These are phyloP conservation scores for Thelephora aurantiotincta DNA, from an alignment of 768 basidiomycete species.

Conservation along the genomic window DNA sequence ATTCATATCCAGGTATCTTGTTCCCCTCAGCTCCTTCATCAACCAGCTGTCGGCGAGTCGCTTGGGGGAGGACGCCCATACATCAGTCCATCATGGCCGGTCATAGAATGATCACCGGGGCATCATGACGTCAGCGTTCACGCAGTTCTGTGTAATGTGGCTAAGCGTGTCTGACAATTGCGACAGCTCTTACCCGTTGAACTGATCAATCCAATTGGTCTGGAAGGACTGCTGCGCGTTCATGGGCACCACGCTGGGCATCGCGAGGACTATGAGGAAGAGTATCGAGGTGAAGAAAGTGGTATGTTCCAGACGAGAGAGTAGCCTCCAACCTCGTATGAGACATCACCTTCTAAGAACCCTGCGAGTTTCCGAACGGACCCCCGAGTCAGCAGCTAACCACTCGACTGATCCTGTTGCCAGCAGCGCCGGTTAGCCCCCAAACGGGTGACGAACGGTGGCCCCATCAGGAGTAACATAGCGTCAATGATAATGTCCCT, in stretches of 20 bases:
- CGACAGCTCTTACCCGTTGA: constrained; percentile 38
- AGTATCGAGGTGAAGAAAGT: constrained; percentile 72
- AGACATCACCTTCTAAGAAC: constrained; percentile 61
- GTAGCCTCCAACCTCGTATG: constrained; percentile 64
- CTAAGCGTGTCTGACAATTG: constrained; percentile 34
- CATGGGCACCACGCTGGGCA: constrained; percentile 61
- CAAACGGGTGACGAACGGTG: background rate
- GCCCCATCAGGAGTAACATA: constrained; percentile 49
- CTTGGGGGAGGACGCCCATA: constrained; percentile 76
- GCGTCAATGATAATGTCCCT: constrained; percentile 59
- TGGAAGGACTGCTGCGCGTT: constrained; percentile 47
- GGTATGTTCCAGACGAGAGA: constrained; percentile 73
- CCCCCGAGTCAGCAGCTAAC: constrained; percentile 72
- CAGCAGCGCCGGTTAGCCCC: constrained; percentile 3
- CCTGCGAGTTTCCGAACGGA: constrained; percentile 70
- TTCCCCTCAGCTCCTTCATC: constrained; percentile 61
- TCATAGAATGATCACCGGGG: constrained; percentile 60
- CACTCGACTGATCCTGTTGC: constrained; percentile 63
- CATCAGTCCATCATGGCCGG: constrained; percentile 65
- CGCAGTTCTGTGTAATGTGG: constrained; percentile 61
- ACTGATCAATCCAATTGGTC: background rate
- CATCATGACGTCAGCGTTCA: constrained; percentile 70
- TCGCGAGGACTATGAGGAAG: constrained; percentile 52
- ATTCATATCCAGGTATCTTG: constrained; percentile 72
- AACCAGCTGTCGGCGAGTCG: constrained; percentile 65